phyloP scores from a whole-genome alignment of 352 stramenopile genomes.

The Phytophthora foliorum region DNA sequence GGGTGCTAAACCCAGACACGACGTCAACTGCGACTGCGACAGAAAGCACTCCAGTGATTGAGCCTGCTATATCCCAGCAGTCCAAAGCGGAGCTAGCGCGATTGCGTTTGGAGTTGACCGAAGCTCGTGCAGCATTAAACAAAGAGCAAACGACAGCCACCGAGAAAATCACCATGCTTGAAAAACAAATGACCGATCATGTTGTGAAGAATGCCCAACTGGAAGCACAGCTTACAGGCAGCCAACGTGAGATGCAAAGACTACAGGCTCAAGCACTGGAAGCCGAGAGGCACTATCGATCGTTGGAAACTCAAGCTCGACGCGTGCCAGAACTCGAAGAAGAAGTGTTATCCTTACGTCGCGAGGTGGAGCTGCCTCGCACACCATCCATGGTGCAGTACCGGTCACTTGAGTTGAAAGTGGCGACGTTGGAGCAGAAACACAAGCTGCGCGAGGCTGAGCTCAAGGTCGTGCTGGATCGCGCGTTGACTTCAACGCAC shows the following conservation, averaged over 20 bases:
- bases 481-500: slow-evolving; percentile 71
- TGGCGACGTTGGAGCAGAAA: slow-evolving; percentile 83
- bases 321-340: slow-evolving; percentile 61
- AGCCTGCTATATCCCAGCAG: slow-evolving; percentile 15
- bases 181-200: slow-evolving; percentile 42
- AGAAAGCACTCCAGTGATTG: neutral
- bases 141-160: slow-evolving; percentile 13
- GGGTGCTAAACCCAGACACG: slow-evolving; percentile 20
- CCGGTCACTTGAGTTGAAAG: slow-evolving; percentile 72
- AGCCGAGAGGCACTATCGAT: slow-evolving; percentile 41
- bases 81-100: slow-evolving; percentile 26
- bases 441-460: slow-evolving; percentile 79
- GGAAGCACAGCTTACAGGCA: slow-evolving; percentile 34
- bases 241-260: slow-evolving; percentile 46
- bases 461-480: slow-evolving; percentile 74
- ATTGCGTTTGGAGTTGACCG: slow-evolving; percentile 19
- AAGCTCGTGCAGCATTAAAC: slow-evolving; percentile 11
- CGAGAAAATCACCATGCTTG: slow-evolving; percentile 25
- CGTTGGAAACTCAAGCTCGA: slow-evolving; percentile 40
- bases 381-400: slow-evolving; percentile 88
- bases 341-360: slow-evolving; percentile 53
- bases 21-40: slow-evolving; percentile 9
- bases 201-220: slow-evolving; percentile 28
- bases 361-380: slow-evolving; percentile 60
- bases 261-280: slow-evolving; percentile 39